These are phyloP conservation scores for Fusarium metavorans DNA, from an alignment of 2,329 filamentous ascomycete species.

Conservation along the genomic window DNA sequence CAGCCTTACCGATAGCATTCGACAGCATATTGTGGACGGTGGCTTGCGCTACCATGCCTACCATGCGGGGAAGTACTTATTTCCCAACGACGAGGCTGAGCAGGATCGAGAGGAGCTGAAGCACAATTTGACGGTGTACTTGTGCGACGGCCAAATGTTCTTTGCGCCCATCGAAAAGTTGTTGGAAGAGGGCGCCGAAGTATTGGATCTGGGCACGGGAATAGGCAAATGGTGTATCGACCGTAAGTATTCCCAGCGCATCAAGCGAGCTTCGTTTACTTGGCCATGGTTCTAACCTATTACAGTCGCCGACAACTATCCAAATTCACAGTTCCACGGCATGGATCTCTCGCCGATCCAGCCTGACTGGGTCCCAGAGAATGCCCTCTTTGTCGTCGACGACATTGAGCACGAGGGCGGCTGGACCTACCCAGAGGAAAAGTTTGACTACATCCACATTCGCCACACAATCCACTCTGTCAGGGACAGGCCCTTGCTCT, in stretches of 20 bases:
- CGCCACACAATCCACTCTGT: conserved; percentile 61
- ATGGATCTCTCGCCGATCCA: conserved; percentile 66
- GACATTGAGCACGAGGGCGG: conserved; percentile 64
- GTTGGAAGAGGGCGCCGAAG: conserved; percentile 54
- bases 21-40: conserved; percentile 57
- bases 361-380: conserved; percentile 62
- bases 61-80: conserved; percentile 56
- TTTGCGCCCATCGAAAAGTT: conserved; percentile 57
- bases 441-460: conserved; percentile 63
- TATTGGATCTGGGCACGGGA: conserved; percentile 65
- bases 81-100: conserved; percentile 58
- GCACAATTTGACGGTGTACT: conserved; percentile 53
- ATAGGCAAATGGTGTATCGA: conserved; percentile 65
- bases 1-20: conserved; percentile 57
- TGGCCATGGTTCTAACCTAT: conserved; percentile 19
- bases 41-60: conserved; percentile 56
- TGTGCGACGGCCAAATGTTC: conserved; percentile 56
- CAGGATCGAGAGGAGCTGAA: conserved; percentile 58
- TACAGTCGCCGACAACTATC: conserved; percentile 61
- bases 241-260: conserved; percentile 51
- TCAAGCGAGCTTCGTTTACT: background rate
- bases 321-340: conserved; percentile 58
- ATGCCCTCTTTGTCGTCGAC: conserved; percentile 64
- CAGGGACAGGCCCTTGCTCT: conserved; percentile 54
- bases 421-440: conserved; percentile 59